Percentiles rank a stretch among this genome's conserved stretches.
Evolutionary conservation across 257 asterid species (phyloP).

Genomic region (Sherardia arvensis): DNA sequence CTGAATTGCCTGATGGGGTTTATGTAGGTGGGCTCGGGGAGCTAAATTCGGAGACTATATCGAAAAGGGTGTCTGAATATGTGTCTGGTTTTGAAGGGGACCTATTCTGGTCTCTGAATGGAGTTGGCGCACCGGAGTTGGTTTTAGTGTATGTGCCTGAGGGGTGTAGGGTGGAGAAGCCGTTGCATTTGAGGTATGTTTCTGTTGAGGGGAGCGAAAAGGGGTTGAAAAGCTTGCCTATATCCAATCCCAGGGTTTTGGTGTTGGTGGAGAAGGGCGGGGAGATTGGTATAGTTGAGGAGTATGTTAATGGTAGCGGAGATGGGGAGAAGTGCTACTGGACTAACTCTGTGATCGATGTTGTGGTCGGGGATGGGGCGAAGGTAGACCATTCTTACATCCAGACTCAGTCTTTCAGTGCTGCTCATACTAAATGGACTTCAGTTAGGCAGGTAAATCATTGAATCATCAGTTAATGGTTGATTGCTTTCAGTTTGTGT

Average conservation of each 20-base stretch:
- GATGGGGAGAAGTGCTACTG: conserved; percentile 53
- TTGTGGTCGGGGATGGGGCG: conserved; percentile 62
- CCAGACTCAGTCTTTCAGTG: conserved; percentile 61
- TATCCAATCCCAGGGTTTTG: conserved; percentile 83
- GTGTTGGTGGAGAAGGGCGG: conserved; percentile 86
- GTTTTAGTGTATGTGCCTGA: conserved; percentile 69
- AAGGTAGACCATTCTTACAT: conserved; percentile 74
- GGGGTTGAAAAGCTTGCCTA: conserved; percentile 49
- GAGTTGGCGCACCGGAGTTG: conserved; percentile 83
- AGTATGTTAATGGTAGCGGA: conserved; percentile 45
- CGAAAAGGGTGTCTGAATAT: conserved; percentile 51
- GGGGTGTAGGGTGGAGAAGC: conserved; percentile 67
- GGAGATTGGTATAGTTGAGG: conserved; percentile 72
- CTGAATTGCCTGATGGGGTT: conserved; percentile 47
- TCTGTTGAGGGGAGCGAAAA: conserved; percentile 50
- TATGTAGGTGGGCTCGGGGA: conserved; percentile 57
- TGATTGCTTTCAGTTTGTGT: neutral
- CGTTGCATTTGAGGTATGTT: conserved; percentile 53
- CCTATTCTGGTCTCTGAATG: conserved; percentile 82
- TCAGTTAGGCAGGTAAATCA: conserved; percentile 66
- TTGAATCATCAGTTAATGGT: conserved; percentile 10
- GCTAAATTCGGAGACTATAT: conserved; percentile 34
- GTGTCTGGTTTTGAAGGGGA: conserved; percentile 58
- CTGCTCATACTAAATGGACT: conserved; percentile 93
- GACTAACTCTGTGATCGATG: conserved; percentile 76